Conservation (phyloP, 179 eudicot species). For the Patellifolia procumbens region DNA sequence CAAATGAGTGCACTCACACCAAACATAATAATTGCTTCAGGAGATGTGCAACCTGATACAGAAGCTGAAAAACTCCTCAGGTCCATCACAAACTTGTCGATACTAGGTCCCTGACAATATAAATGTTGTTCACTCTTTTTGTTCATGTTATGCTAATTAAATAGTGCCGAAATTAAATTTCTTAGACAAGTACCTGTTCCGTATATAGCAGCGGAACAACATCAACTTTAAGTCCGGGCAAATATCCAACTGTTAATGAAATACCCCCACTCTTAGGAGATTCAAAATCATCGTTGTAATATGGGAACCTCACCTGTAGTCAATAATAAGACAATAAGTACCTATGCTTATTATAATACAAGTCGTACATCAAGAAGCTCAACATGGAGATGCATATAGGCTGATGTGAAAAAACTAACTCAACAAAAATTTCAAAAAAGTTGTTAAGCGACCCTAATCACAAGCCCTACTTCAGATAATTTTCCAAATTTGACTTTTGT, state of each 20-base stretch:
- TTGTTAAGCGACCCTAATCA: neutral
- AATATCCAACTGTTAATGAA: slow-evolving; percentile 67
- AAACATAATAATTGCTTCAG: slow-evolving; percentile 76
- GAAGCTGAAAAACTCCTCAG: slow-evolving; percentile 52
- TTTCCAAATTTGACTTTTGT: neutral
- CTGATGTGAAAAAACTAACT: neutral
- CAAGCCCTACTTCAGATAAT: neutral
- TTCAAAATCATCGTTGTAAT: slow-evolving; percentile 24
- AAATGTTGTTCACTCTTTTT: slow-evolving; percentile 7
- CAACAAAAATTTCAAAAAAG: neutral
- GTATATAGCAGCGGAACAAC: slow-evolving; percentile 39
- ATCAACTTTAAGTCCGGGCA: slow-evolving; percentile 76
- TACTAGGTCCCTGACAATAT: slow-evolving; percentile 30
- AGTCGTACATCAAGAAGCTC: neutral
- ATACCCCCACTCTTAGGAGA: slow-evolving; percentile 36
- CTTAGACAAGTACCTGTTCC: slow-evolving; percentile 34
- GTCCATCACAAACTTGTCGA: slow-evolving; percentile 69
- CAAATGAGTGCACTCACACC: slow-evolving; percentile 54
- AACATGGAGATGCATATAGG: neutral
- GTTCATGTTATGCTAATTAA: slow-evolving; percentile 5
- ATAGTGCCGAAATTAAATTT: neutral
- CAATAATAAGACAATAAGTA: neutral
- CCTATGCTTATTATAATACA: slow-evolving; percentile 1
- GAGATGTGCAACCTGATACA: slow-evolving; percentile 58
- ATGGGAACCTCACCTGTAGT: slow-evolving; percentile 45